Percentiles rank a stretch among this genome's conserved stretches.
Conservation (phyloP, 73 alveolate species). For the Halteria grandinella region DNA sequence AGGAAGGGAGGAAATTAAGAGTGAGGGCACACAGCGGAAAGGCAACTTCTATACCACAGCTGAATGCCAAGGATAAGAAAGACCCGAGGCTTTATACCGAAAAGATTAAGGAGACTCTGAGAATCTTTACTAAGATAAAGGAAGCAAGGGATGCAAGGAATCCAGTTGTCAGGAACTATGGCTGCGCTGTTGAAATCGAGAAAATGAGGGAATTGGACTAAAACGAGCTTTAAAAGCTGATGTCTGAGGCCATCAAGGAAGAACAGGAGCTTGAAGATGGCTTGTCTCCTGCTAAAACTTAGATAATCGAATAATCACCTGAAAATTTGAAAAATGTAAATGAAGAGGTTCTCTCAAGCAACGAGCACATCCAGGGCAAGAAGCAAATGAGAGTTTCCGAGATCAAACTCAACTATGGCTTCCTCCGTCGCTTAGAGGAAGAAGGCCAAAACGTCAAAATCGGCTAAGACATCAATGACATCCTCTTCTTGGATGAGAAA, state of each 20-base stretch:
- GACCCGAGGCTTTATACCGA: slow-evolving; percentile 26
- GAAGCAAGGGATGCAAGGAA: not conserved
- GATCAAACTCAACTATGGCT: not conserved
- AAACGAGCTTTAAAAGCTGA: not conserved
- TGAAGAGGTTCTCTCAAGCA: no score
- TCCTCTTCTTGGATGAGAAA: slow-evolving; percentile 3
- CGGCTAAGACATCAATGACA: not conserved
- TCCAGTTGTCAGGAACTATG: slow-evolving; percentile 33
- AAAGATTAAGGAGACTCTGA: slow-evolving; percentile 28
- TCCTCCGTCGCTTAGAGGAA: not conserved
- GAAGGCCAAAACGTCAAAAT: not conserved
- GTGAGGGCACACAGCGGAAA: no score
- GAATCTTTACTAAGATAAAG: slow-evolving; percentile 16
- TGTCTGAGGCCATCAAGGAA: not conserved
- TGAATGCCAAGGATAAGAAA: slow-evolving; percentile 6
- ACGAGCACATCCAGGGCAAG: no score
- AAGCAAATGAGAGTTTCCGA: no score
- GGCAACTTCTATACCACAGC: no score
- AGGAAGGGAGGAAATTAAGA: no score
- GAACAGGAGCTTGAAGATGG: not conserved
- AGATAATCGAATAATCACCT: not conserved
- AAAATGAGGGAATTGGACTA: slow-evolving; percentile 32
- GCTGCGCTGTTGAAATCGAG: no score
- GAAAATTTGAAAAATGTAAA: no score
- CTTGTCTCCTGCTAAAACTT: not conserved